These are phyloP conservation scores for Cornus controversa DNA, from an alignment of 148 eudicot species.

Conservation along the genomic window DNA sequence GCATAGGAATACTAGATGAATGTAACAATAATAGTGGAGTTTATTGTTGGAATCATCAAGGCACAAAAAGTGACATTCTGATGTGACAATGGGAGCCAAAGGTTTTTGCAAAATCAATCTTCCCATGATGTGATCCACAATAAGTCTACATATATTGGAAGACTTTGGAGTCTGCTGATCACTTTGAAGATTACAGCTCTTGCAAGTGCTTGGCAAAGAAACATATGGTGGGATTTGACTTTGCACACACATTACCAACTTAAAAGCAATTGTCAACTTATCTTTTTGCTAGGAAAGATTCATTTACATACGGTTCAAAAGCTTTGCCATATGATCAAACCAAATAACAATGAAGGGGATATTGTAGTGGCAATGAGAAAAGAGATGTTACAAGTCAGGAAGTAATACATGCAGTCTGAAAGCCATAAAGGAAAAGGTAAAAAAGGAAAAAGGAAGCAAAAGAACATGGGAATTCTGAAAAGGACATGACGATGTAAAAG, in stretches of 20 bases:
- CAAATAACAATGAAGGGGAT: neutral
- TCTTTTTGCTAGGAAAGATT: neutral
- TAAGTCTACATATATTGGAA: slow-evolving; percentile 10
- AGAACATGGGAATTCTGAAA: neutral
- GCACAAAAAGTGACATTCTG: neutral
- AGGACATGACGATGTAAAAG: neutral
- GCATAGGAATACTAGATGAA: neutral
- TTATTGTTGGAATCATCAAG: slow-evolving; percentile 1
- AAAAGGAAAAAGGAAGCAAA: neutral
- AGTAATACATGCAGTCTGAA: neutral
- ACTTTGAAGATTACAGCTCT: slow-evolving; percentile 16
- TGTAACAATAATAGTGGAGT: neutral
- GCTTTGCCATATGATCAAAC: neutral
- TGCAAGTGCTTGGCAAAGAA: slow-evolving; percentile 10
- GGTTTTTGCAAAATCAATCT: slow-evolving; percentile 5
- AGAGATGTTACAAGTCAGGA: slow-evolving; percentile 1
- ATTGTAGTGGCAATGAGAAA: neutral
- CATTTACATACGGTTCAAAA: neutral
- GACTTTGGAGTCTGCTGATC: slow-evolving; percentile 13
- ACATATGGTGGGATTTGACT: slow-evolving; percentile 11
- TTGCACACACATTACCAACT: neutral
- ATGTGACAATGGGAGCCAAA: neutral
- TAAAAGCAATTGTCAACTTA: neutral
- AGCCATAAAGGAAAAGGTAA: neutral
- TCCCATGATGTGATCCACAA: slow-evolving; percentile 16